Evolutionary conservation across 306 rosid genomes (phyloP).

Genomic region (Cicer chorassanicum): DNA sequence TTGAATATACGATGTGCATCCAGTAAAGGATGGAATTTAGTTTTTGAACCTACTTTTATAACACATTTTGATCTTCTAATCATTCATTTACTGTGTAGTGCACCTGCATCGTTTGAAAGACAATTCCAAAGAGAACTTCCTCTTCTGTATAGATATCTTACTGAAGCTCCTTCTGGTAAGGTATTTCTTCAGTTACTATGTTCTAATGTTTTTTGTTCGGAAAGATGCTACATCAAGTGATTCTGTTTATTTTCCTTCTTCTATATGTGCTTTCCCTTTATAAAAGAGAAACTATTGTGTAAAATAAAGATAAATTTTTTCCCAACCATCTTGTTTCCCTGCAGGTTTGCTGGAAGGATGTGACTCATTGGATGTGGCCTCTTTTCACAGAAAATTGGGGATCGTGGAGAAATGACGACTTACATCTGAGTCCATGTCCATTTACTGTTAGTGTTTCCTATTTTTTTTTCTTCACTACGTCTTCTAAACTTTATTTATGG

Average conservation of each 20-base stretch:
- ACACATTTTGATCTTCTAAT: constrained; percentile 19
- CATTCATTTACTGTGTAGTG: constrained; percentile 57
- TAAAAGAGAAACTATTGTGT: neutral
- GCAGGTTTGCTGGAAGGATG: constrained; percentile 83
- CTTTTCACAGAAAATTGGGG: constrained; percentile 83
- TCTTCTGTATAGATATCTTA: constrained; percentile 62
- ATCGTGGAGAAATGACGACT: constrained; percentile 71
- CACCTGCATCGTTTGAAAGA: constrained; percentile 79
- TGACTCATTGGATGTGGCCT: constrained; percentile 96
- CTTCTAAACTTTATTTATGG: constrained; percentile 4
- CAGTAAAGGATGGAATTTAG: constrained; percentile 18
- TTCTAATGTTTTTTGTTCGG: constrained; percentile 14
- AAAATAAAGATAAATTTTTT: constrained; percentile 13
- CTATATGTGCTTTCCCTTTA: neutral
- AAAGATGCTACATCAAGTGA: constrained; percentile 15
- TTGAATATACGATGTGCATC: constrained; percentile 24
- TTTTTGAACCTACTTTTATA: constrained; percentile 18
- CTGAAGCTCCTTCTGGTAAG: constrained; percentile 68
- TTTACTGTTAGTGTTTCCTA: constrained; percentile 67
- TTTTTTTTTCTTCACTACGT: constrained; percentile 23
- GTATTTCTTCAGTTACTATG: constrained; percentile 48
- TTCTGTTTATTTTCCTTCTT: constrained; percentile 35
- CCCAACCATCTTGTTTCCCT: constrained; percentile 10
- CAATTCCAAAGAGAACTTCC: constrained; percentile 69
- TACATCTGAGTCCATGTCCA: constrained; percentile 74